These are phyloP conservation scores for Cyberlindnera xylosilytica DNA, from an alignment of 805 yeast species.

Conservation along the genomic window DNA sequence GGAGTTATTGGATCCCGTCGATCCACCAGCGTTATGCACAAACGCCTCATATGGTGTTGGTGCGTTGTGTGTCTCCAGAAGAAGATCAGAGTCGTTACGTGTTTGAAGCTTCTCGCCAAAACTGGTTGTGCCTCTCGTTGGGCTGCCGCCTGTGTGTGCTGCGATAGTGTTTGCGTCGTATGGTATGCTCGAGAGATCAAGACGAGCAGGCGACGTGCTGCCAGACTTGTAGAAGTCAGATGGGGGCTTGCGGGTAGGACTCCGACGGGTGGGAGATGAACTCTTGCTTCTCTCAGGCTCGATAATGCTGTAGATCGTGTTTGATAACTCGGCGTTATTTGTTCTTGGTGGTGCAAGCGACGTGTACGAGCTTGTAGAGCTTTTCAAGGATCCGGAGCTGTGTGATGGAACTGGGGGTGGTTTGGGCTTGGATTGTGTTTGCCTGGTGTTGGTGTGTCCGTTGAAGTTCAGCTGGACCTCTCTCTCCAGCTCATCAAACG, in stretches of 20 bases:
- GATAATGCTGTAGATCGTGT: constrained; percentile 19
- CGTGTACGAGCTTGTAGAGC: constrained; percentile 6
- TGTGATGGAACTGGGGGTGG: constrained; percentile 30
- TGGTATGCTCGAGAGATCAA: constrained; percentile 20
- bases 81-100: constrained; percentile 27
- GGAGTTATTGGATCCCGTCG: constrained; percentile 5
- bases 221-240: constrained; percentile 16
- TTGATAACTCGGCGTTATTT: constrained; percentile 16
- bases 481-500: constrained; percentile 33
- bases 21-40: constrained; percentile 10
- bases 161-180: constrained; percentile 22
- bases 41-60: constrained; percentile 43
- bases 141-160: not conserved
- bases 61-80: constrained; percentile 38
- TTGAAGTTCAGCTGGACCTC: constrained; percentile 31
- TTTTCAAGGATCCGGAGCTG: constrained; percentile 14
- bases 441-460: constrained; percentile 6
- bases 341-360: constrained; percentile 14
- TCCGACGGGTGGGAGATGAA: constrained; percentile 7
- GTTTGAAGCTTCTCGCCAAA: constrained; percentile 3
- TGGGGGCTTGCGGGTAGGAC: constrained; percentile 25
- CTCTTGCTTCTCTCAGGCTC: constrained; percentile 15
- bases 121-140: constrained; percentile 1
- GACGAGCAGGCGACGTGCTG: constrained; percentile 15
- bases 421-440: not conserved